A percentile compares a stretch with the other conserved stretches of the same genome.
These are phyloP conservation scores for Chalaropsis thielavioides DNA, from an alignment of 2,329 filamentous ascomycete genomes.

Conservation along the genomic window DNA sequence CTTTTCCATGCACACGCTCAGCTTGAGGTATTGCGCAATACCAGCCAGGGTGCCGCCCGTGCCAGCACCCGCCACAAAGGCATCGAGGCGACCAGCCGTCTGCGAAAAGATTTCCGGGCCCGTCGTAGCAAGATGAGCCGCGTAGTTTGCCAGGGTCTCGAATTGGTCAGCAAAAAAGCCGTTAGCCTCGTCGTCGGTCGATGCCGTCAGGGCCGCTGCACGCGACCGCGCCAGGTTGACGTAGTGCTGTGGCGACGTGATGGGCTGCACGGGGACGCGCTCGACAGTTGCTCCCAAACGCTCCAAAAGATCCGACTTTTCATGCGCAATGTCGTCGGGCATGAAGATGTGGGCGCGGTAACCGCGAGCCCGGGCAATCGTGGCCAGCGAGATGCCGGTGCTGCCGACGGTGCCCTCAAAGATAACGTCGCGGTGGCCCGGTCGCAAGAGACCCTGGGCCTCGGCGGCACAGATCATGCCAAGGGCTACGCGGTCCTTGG, in stretches of 20 bases:
- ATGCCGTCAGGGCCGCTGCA: conserved; percentile 56
- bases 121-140: conserved; percentile 66
- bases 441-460: conserved; percentile 56
- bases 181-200: conserved; percentile 43
- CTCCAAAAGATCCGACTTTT: conserved; percentile 78
- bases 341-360: conserved; percentile 95
- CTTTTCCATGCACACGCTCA: conserved; percentile 40
- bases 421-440: conserved; percentile 77
- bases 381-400: conserved; percentile 88
- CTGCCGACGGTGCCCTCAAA: conserved; percentile 96
- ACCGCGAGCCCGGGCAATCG: conserved; percentile 71
- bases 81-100: conserved; percentile 59
- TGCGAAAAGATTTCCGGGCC: conserved; percentile 82
- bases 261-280: conserved; percentile 77
- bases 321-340: conserved; percentile 76
- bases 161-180: conserved; percentile 97
- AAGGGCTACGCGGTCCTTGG: conserved; percentile 88
- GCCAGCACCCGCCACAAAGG: conserved; percentile 84
- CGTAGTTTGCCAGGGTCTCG: conserved; percentile 78
- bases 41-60: conserved; percentile 90
- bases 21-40: conserved; percentile 70
- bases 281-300: conserved; percentile 90
- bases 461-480: conserved; percentile 80
- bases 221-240: conserved; percentile 77
- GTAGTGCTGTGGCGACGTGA: conserved; percentile 85